Percentiles rank a stretch among this genome's conserved stretches.
phyloP scores from a whole-genome alignment of 306 rosid species.

The Casuarina glauca region DNA sequence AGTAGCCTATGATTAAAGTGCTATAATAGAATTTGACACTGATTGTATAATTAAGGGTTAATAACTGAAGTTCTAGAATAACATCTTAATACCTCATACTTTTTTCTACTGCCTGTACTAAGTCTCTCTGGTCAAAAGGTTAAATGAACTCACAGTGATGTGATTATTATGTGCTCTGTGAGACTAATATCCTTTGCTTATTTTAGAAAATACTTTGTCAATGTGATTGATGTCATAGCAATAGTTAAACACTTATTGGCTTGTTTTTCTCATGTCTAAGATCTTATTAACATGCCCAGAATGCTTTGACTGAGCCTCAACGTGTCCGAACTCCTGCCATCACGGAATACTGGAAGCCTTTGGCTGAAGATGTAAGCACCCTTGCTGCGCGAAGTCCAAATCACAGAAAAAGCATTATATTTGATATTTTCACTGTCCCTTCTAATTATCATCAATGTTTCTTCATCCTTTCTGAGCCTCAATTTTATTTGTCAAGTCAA shows the following conservation, averaged over 20 bases:
- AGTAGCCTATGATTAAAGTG: too few species aligned
- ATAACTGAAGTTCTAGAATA: not conserved
- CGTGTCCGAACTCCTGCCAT: conserved; percentile 93
- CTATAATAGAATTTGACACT: too few species aligned
- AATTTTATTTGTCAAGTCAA: not conserved
- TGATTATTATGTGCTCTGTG: not conserved
- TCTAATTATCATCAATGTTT: conserved; percentile 13
- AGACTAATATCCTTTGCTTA: not conserved
- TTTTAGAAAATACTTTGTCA: not conserved
- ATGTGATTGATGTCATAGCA: conserved; percentile 16
- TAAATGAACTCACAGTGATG: not conserved
- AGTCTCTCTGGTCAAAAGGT: not conserved
- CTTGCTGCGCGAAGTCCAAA: conserved; percentile 20
- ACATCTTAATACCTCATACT: not conserved
- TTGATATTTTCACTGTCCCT: not conserved
- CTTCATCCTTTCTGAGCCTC: conserved; percentile 6
- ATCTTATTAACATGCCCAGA: conserved; percentile 47
- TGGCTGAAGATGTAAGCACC: conserved; percentile 90
- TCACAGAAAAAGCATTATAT: not conserved
- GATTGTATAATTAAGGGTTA: not conserved
- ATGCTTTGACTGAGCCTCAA: conserved; percentile 88
- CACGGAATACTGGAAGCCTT: conserved; percentile 87
- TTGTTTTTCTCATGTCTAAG: conserved; percentile 11
- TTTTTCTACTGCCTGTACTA: not conserved
- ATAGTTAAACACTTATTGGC: conserved; percentile 4